Base-by-base conservation (phyloP, 805 yeast species). In the Metschnikowia chrysomelidarum region DNA sequence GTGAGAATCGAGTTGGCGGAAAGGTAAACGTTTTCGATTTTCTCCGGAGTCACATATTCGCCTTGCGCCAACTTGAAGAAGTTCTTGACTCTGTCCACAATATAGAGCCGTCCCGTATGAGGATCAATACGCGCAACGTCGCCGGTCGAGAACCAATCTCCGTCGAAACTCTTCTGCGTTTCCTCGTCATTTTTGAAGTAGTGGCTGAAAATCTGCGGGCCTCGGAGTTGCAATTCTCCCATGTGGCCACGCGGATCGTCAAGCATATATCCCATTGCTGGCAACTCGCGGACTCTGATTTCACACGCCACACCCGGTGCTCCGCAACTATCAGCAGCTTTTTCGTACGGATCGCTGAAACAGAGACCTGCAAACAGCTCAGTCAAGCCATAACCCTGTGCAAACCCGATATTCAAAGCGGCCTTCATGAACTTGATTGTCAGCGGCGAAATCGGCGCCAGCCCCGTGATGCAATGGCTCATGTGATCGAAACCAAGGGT, bases 371-470 rank as follows among this genome's bases (percentile, higher is more conserved):
- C 84, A 49, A 78, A 73, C 11, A 80, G 67, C 55, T 80, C 87
- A 5, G 85, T 78, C 24, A 79, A 67, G 3, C 89, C 91, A 56
- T 82, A 83, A n/a, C 91, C 93, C 59, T 82, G 88, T 9, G 60
- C 43, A 41, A 75, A 71, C 64, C 74, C 76, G 38, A 75, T 56
- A 42, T 74, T 76, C 34, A 84, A 67, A 1, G 79, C 68, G n/a
- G 79, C 78, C 50, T 78, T 73, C 49, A 84, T 57, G 53, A 80
- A 82, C 39, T 64, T 60, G 26, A 81, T 65, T 1, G 87, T 79
- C 26, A 73, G 79, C 12, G 73, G 69, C 20, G 84, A 67, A 43
- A 83, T 68, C 17, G 93, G 91, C 3, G 91, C 88, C 20, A 86
- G 79, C 17, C 91, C 73, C 14, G 66, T 59, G 30, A 57, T 50